A percentile compares a stretch with the other conserved stretches of the same genome.
These are phyloP conservation scores for Thozetella sp. DNA, from an alignment of 495 filamentous ascomycete genomes.

Conservation along the genomic window DNA sequence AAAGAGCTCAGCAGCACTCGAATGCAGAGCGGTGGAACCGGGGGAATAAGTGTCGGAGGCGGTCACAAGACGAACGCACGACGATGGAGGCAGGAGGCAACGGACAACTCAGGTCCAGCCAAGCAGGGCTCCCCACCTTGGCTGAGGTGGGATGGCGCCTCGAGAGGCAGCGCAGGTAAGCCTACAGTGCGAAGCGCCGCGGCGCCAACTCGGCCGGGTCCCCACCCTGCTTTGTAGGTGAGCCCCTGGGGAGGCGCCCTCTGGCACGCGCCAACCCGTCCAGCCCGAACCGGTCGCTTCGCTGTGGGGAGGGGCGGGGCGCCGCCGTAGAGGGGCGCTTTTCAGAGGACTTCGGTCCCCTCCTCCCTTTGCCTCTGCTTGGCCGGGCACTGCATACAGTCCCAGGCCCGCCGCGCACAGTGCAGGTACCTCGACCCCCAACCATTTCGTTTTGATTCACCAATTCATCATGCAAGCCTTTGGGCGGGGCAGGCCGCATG, in stretches of 20 bases:
- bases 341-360: too few species aligned
- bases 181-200: background rate
- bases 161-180: background rate
- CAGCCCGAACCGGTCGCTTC: background rate
- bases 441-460: background rate
- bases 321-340: background rate
- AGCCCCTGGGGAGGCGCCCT: too few species aligned
- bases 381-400: background rate
- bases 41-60: background rate
- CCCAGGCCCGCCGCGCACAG: background rate
- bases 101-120: background rate
- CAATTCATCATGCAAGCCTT: background rate
- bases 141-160: background rate
- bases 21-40: slow-evolving; percentile 2
- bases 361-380: background rate
- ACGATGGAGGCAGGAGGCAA: slow-evolving; percentile 2
- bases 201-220: background rate
- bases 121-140: background rate
- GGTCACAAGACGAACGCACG: slow-evolving; percentile 1
- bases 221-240: too few species aligned
- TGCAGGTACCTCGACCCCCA: background rate
- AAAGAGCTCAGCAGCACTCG: background rate
- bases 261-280: too few species aligned
- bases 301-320: background rate
- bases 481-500: background rate